Evolutionary conservation across 192 early-diverging fungal species (phyloP).

Genomic region (Coemansia reversa): DNA sequence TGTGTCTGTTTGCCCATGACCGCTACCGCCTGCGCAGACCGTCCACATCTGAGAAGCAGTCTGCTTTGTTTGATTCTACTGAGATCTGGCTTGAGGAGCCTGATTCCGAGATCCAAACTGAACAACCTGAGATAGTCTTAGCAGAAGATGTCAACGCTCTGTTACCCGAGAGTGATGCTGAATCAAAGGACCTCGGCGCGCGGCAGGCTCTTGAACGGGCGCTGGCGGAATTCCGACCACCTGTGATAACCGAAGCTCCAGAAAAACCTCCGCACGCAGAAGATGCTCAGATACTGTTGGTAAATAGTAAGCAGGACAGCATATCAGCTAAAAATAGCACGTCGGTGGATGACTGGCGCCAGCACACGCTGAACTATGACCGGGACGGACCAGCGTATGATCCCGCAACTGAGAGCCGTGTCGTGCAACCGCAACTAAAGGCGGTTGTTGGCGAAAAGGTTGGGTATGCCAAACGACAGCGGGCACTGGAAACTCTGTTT

Average conservation of each 20-base stretch:
- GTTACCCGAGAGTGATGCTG: too few species aligned
- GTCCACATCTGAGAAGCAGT: background rate
- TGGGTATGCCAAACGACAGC: constrained; percentile 30
- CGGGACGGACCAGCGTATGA: constrained; percentile 21
- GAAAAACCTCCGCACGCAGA: background rate
- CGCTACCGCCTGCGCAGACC: background rate
- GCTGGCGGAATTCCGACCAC: too few species aligned
- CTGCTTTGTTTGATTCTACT: too few species aligned
- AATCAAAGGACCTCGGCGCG: too few species aligned
- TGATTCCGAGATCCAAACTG: too few species aligned
- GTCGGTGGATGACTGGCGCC: constrained; percentile 18
- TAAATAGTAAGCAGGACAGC: background rate
- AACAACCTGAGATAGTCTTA: too few species aligned
- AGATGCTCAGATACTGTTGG: constrained; percentile 1
- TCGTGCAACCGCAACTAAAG: constrained; percentile 23
- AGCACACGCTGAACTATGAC: constrained; percentile 44
- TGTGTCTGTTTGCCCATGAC: constrained; percentile 22
- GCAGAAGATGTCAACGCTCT: too few species aligned
- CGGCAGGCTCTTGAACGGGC: too few species aligned
- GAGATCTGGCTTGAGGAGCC: too few species aligned
- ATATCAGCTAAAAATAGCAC: background rate
- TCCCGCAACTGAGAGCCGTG: constrained; percentile 10
- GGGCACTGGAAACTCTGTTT: constrained; percentile 23
- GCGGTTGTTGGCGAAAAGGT: constrained; percentile 34
- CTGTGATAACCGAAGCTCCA: too few species aligned